Base-by-base conservation (phyloP, 1,139 yeast species). In the Debaryomyces psychrophilus region DNA sequence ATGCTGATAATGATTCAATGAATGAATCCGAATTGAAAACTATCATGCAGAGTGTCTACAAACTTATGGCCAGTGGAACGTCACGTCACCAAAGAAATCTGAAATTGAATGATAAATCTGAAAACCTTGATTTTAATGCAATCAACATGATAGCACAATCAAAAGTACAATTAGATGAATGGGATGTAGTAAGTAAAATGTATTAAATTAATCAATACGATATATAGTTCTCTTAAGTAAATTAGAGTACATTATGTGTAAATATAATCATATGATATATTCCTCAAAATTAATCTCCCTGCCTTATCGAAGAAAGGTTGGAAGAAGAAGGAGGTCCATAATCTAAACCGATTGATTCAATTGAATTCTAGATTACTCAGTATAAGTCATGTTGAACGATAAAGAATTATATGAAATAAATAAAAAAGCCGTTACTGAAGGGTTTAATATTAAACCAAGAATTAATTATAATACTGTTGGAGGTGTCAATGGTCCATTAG, bases 401-500 rank as follows among this genome's bases (percentile, higher is more conserved):
- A 73, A 79, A 64, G 85, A 81, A 68, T 70, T 80, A 62, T 80
- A 73, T 66, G 96, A 89, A 58, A 76, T 90, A 63, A 90, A 90
- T 79, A 89, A 90, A 69, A 82, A 84, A 67, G 97, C 98, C 44
- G 97, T 85, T 48, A 87, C 93, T 49, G 87, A 89, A 65, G 95
- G 96, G 57, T 90, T 90, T 75, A 84, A 87, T 56, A 85, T 90
- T 63, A 85, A 88, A 66, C 97, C 97, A 52, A 85, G 96, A 73
- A 69, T 89, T 58, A 87, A 85, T 61, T 93, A 93, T 73, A 93
- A 93, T 76, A 93, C 99, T 25, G 99, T 93, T 54, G 93, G 93
- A 45, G 98, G 97, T 65, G 96, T 93, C 61, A 93, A 93, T 70
- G 99, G 99, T 51, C 99, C 99, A 7, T 81, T 93, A 67, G 99